Percentiles rank a stretch among this genome's conserved stretches.
phyloP scores from a whole-genome alignment of 208 protist genomes.

The Trypanosoma vivax region DNA sequence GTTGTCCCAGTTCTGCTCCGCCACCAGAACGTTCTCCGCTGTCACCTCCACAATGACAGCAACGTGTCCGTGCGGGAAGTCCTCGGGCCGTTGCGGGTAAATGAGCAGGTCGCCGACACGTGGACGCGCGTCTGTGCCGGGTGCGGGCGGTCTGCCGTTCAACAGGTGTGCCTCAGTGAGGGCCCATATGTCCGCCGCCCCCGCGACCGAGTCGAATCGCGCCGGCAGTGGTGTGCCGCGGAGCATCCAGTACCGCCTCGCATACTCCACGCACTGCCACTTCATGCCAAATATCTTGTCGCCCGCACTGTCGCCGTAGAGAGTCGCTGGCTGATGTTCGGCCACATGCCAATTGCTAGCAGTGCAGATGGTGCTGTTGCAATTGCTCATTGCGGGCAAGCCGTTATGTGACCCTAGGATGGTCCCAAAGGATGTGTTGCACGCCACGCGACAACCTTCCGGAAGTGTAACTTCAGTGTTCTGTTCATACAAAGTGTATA shows the following conservation, averaged over 20 bases:
- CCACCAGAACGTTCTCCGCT: conserved; percentile 45
- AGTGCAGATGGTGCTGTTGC: conserved; percentile 21
- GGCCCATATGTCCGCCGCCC: conserved; percentile 14
- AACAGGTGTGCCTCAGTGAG: not conserved
- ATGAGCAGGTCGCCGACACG: conserved; percentile 16
- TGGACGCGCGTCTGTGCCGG: not conserved
- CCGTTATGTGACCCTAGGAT: conserved; percentile 45
- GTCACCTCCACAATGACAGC: conserved; percentile 52
- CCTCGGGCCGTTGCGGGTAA: conserved; percentile 4
- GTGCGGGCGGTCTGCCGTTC: not conserved
- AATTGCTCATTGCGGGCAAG: conserved; percentile 70
- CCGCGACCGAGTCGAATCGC: conserved; percentile 2
- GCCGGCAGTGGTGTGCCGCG: conserved; percentile 5
- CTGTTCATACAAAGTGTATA: too few species aligned
- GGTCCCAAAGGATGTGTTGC: conserved; percentile 43
- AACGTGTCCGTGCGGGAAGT: conserved; percentile 32
- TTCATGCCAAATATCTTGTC: conserved; percentile 26
- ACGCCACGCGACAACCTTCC: conserved; percentile 13
- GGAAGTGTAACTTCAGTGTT: too few species aligned
- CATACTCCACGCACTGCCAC: conserved; percentile 67
- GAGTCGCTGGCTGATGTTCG: not conserved
- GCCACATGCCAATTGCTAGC: not conserved
- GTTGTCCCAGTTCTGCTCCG: conserved; percentile 71
- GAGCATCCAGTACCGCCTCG: conserved; percentile 58
- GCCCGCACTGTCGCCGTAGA: not conserved